Evolutionary conservation across 768 basidiomycete species (phyloP), one percentile per base, ranked within the genome.

Genomic region (Austroboletus eburneus): DNA sequence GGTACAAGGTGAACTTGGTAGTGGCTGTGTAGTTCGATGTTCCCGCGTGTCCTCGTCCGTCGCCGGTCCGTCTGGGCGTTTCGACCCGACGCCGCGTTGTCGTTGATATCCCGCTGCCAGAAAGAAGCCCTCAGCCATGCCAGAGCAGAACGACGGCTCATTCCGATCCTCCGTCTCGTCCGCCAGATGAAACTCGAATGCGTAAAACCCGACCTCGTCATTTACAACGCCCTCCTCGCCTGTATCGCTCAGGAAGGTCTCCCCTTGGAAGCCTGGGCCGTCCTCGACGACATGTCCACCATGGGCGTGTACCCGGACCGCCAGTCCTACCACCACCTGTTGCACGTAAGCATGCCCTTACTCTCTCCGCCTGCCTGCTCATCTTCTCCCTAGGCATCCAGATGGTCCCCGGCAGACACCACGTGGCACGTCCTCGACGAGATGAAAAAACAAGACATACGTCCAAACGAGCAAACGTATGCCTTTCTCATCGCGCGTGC

Each of bases 211-310:
- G 74, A 81, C 52, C 29, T 74, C 14, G 54, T 64, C 27, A 74
- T 78, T 1, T 90, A 89, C 59, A 76, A 81, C 49, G 61, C 69
- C 4, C 64, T 91, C 4, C 67, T 90, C 27, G 58, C 67, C 3
- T 73, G 77, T 30, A 71, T 79, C 45, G 71, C 76, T 0, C 52
- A 58, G 7, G 68, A 75, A 30, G 69, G 67, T 5, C 55, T 72
- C 9, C 69, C 69, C 59, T 54, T 73, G 23, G 79, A 86, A 49
- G 75, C 82, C 4, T 76, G 75, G 71, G 85, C 83, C 16, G 73
- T 85, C 44, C 64, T 85, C 23, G 81, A 85, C 29, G 85, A 89
- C 59, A 87, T 89, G 84, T 42, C 72, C 27, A 60, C 70, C 16
- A 52, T 72, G 35, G 75, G 73, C 3, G 50, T 89, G 18, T 49